Evolutionary conservation across 2,329 filamentous ascomycete species (phyloP).

Genomic region (Dactylonectria estremocensis): DNA sequence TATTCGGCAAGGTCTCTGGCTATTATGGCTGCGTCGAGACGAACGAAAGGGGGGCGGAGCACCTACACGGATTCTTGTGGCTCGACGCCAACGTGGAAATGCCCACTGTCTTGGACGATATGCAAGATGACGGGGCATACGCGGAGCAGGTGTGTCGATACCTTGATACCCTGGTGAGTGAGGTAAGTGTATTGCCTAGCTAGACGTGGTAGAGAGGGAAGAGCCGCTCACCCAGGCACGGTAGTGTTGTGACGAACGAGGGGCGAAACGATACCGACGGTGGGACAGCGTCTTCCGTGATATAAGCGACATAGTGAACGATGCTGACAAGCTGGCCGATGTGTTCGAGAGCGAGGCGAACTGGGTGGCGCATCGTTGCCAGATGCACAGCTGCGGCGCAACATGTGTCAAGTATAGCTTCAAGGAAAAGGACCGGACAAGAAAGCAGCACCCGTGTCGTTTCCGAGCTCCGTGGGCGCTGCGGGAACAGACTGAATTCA

Average conservation of each 20-base stretch:
- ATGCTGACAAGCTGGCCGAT: not conserved
- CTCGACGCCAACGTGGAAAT: not conserved
- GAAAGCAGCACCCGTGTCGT: not conserved
- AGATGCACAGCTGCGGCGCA: not conserved
- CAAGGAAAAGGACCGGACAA: not conserved
- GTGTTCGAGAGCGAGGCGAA: not conserved
- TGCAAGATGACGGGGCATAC: not conserved
- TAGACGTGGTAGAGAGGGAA: not conserved
- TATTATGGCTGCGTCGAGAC: not conserved
- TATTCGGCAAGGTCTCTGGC: not conserved
- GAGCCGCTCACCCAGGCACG: not conserved
- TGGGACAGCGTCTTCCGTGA: not conserved
- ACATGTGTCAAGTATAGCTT: not conserved
- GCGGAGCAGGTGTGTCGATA: not conserved
- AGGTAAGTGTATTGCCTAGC: not conserved
- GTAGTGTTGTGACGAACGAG: not conserved
- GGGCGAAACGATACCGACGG: not conserved
- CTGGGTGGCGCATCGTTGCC: not conserved
- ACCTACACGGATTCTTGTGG: not conserved
- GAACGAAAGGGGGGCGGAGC: not conserved
- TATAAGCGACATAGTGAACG: not conserved
- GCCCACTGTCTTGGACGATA: not conserved
- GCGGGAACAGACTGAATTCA: not conserved
- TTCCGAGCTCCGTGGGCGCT: not conserved
- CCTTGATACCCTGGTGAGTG: not conserved